These are phyloP conservation scores for Capsella rubella DNA, from an alignment of 441 rosid species.

Conservation along the genomic window DNA sequence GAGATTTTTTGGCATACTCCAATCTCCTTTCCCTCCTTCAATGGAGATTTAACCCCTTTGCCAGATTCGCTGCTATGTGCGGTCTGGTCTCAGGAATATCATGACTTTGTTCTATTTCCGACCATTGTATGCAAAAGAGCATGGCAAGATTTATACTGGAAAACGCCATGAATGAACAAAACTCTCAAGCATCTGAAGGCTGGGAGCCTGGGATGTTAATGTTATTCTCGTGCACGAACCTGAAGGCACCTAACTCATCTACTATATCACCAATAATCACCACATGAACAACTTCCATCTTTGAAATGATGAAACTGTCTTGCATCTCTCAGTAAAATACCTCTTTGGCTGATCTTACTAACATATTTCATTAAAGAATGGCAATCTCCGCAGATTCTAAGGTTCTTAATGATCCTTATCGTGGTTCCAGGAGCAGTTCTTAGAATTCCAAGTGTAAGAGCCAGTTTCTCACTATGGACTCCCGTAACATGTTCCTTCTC, in stretches of 20 bases:
- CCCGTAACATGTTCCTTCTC: slow-evolving; percentile 66
- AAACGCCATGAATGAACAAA: slow-evolving; percentile 1
- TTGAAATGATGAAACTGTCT: slow-evolving; percentile 75
- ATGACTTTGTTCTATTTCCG: neutral
- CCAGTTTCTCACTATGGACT: slow-evolving; percentile 71
- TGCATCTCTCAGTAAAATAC: slow-evolving; percentile 64
- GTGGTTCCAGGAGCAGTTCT: slow-evolving; percentile 46
- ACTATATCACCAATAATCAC: slow-evolving; percentile 65
- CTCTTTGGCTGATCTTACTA: slow-evolving; percentile 56
- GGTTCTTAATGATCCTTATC: slow-evolving; percentile 65
- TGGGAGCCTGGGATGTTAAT: slow-evolving; percentile 14
- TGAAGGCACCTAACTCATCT: slow-evolving; percentile 16
- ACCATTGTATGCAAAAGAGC: slow-evolving; percentile 11
- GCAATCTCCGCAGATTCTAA: slow-evolving; percentile 69
- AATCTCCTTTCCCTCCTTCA: neutral
- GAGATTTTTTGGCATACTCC: neutral
- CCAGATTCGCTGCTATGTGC: neutral
- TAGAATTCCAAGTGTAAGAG: slow-evolving; percentile 65
- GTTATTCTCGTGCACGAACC: neutral
- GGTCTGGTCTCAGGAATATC: slow-evolving; percentile 4
- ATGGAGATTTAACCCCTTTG: neutral
- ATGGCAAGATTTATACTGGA: neutral
- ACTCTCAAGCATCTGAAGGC: slow-evolving; percentile 6
- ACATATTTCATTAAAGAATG: slow-evolving; percentile 67
- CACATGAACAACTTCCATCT: slow-evolving; percentile 67